These are phyloP conservation scores for Pelargonium myrrhifolium DNA, from an alignment of 441 rosid genomes.

Conservation along the genomic window DNA sequence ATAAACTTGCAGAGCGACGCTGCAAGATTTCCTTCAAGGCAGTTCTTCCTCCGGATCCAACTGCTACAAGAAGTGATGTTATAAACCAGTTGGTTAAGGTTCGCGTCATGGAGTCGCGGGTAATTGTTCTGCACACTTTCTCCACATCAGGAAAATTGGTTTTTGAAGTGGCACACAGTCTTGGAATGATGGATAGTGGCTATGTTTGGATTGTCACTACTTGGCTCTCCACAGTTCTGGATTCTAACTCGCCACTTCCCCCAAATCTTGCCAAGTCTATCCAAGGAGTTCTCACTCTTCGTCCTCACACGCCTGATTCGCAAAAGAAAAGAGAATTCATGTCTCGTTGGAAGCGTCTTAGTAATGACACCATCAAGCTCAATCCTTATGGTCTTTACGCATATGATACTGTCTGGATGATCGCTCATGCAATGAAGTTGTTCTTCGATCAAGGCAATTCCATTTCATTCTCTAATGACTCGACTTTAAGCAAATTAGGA, in stretches of 20 bases:
- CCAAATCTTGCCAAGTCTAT: conserved; percentile 34
- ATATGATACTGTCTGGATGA: conserved; percentile 83
- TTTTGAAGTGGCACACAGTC: conserved; percentile 52
- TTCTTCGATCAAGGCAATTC: conserved; percentile 58
- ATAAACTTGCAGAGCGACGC: conserved; percentile 50
- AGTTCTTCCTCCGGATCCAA: conserved; percentile 45
- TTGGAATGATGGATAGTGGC: conserved; percentile 73
- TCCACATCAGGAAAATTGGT: conserved; percentile 40
- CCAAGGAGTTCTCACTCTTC: conserved; percentile 66
- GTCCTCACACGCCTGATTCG: conserved; percentile 58
- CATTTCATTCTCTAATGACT: conserved; percentile 53
- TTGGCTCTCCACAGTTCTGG: conserved; percentile 67
- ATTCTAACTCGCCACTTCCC: conserved; percentile 48
- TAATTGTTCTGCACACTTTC: conserved; percentile 52
- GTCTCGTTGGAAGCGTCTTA: conserved; percentile 63
- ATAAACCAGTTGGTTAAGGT: conserved; percentile 55
- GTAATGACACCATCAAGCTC: conserved; percentile 46
- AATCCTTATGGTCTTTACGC: conserved; percentile 64
- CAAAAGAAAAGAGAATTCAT: conserved; percentile 42
- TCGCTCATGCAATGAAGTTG: conserved; percentile 58
- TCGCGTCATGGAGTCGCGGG: conserved; percentile 60
- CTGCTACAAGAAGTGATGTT: conserved; percentile 41
- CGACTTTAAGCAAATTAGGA: conserved; percentile 23
- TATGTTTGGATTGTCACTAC: conserved; percentile 73
- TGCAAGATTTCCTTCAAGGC: conserved; percentile 71